Evolutionary conservation across 2,329 filamentous ascomycete genomes (phyloP).

Genomic region (Botryotinia calthae): DNA sequence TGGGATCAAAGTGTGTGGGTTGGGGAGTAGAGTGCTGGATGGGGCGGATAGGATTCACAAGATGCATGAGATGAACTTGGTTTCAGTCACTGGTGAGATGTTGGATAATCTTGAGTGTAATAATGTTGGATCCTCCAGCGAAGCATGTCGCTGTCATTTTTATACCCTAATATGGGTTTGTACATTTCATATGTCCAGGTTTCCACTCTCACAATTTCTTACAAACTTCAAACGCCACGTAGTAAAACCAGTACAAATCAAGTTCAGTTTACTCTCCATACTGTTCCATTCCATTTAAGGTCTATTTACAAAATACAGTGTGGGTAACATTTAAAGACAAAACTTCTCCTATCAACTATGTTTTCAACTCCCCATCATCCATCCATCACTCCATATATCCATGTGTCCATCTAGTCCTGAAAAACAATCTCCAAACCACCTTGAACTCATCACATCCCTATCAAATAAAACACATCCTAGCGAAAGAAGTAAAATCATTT

Average conservation of each 20-base stretch:
- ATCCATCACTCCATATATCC: background rate
- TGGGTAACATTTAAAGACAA: background rate
- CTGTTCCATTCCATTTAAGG: background rate
- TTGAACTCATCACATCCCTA: background rate
- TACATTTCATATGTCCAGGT: background rate
- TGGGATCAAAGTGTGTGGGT: conserved; percentile 7
- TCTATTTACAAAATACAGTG: background rate
- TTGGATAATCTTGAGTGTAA: background rate
- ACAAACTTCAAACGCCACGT: background rate
- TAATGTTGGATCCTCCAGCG: background rate
- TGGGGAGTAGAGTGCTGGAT: background rate
- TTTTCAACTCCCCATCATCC: background rate
- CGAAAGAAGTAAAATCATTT: background rate
- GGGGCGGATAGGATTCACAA: background rate
- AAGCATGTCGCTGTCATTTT: background rate
- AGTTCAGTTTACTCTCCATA: background rate
- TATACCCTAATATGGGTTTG: background rate
- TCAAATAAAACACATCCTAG: background rate
- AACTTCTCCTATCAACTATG: background rate
- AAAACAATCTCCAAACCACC: conserved; percentile 8
- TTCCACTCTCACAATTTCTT: background rate
- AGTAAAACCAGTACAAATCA: background rate
- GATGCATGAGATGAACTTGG: background rate
- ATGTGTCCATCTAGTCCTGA: background rate
- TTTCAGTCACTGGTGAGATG: background rate